Percentiles rank a stretch among this genome's conserved stretches.
phyloP scores from a whole-genome alignment of 2,329 filamentous ascomycete genomes.

The Botrytis porri region DNA sequence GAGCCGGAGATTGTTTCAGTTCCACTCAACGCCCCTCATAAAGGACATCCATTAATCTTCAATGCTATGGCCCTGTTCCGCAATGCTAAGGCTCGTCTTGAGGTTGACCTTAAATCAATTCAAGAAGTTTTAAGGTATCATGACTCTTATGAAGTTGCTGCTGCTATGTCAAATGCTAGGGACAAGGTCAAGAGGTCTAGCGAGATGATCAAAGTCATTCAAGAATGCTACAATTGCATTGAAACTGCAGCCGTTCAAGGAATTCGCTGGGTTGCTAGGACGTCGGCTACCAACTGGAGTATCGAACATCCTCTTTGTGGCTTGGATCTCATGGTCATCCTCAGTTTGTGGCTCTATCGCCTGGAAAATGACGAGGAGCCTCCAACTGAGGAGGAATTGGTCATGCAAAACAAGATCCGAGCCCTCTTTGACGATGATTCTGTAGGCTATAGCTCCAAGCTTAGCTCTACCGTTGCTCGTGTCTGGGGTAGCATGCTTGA shows the following conservation, averaged over 20 bases:
- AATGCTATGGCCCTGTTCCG: slow-evolving; percentile 97
- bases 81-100: slow-evolving; percentile 85
- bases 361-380: slow-evolving; percentile 98
- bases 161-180: slow-evolving; percentile 90
- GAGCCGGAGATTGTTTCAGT: slow-evolving; percentile 88
- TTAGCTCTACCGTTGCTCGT: slow-evolving; percentile 92
- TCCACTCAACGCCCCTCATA: slow-evolving; percentile 88
- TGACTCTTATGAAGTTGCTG: slow-evolving; percentile 93
- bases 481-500: slow-evolving; percentile 98
- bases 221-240: slow-evolving; percentile 96
- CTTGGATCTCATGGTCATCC: slow-evolving; percentile 95
- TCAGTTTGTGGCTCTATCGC: slow-evolving; percentile 97
- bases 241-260: slow-evolving; percentile 93
- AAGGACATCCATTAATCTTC: slow-evolving; percentile 94
- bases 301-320: slow-evolving; percentile 96
- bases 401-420: slow-evolving; percentile 91
- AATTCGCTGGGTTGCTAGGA: slow-evolving; percentile 96
- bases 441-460: slow-evolving; percentile 73
- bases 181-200: slow-evolving; percentile 91
- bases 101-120: slow-evolving; percentile 92
- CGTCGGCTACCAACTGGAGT: slow-evolving; percentile 97
- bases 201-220: slow-evolving; percentile 98
- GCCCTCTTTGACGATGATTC: slow-evolving; percentile 88
- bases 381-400: slow-evolving; percentile 76
- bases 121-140: slow-evolving; percentile 95